Conservation (phyloP, 768 basidiomycete species). For the Collybia sordida region DNA sequence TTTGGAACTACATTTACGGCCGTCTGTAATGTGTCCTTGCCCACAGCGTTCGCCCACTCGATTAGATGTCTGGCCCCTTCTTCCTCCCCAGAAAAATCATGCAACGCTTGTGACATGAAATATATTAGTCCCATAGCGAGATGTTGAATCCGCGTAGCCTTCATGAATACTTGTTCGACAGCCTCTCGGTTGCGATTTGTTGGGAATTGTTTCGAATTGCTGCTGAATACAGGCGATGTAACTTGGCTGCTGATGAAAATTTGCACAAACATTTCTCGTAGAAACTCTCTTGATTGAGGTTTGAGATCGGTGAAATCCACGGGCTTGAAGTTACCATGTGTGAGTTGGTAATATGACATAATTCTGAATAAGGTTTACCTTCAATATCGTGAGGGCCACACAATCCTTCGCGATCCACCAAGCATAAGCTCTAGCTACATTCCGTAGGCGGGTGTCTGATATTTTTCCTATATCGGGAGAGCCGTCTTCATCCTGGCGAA, state of each 20-base stretch:
- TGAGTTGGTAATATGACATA: too few species aligned
- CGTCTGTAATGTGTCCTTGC: conserved; percentile 66
- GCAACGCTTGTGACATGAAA: conserved; percentile 54
- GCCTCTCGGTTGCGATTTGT: conserved; percentile 53
- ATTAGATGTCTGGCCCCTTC: conserved; percentile 42
- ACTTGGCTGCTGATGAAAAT: conserved; percentile 77
- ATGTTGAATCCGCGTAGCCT: conserved; percentile 60
- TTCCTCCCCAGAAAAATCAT: conserved; percentile 27
- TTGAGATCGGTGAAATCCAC: conserved; percentile 83
- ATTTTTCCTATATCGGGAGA: conserved; percentile 52
- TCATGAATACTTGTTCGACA: conserved; percentile 80
- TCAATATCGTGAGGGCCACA: conserved; percentile 72
- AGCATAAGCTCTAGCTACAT: conserved; percentile 82
- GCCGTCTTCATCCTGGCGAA: conserved; percentile 47
- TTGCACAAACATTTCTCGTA: conserved; percentile 67
- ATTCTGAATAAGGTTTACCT: conserved; percentile 49
- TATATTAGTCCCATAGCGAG: conserved; percentile 77
- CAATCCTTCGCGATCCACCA: conserved; percentile 94
- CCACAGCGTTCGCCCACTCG: conserved; percentile 67
- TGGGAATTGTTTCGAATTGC: conserved; percentile 31
- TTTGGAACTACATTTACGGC: conserved; percentile 55
- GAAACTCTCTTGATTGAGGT: conserved; percentile 59
- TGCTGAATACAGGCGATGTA: conserved; percentile 58
- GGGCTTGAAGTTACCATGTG: conserved; percentile 47
- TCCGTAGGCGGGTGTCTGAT: conserved; percentile 56